Base-by-base conservation (phyloP, 192 early-diverging fungal species). In the Chytriomyces hyalinus region DNA sequence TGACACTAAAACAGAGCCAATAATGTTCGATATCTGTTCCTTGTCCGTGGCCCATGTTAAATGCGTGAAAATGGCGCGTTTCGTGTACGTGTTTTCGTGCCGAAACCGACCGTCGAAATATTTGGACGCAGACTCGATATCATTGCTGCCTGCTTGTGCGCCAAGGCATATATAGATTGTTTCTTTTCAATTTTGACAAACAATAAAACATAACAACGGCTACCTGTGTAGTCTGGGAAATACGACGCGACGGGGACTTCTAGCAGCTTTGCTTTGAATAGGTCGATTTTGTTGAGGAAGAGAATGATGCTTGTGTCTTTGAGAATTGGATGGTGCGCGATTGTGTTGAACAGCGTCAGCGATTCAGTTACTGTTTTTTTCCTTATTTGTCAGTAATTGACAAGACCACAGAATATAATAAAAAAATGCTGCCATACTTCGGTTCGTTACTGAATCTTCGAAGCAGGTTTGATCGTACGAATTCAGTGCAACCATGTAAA, bases 271-370 rank as follows among this genome's bases (percentile, higher is more conserved):
- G 93, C 91, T 67, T 86, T 88, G 87, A 98, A 97, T 24, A 95
- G 87, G 87, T 98, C 96, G 78, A 98, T 95, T 85, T 98, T 98
- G 90, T 98, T 98, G 53, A 98, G 85, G 90, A 98, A 98, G 57
- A 98, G 85, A 77, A 98, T 98, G 43, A 98, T 95, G 17, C 94
- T 94, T 2, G 96, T 98, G 78, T 94, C 93, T 43, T 92, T 91
- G 65, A 98, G 97, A 95, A 94, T 96, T 68, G 94, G 88, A 71
- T 91, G 92, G 84, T 98, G 97, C 84, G 95, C 96, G 80, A 98
- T 97, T 2, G 95, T 95, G 78, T 95, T 95, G 78, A 98, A 98
- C 69, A 98, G 86, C 7, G 94, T 96, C 79, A 98, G 85, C n/a
- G 95, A 93, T 83, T 98, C 96, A 70, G 93, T 92, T 90, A 98